Percentiles rank a stretch among this genome's conserved stretches.
Evolutionary conservation across 306 rosid genomes (phyloP).

Genomic region (Quercus wislizeni): DNA sequence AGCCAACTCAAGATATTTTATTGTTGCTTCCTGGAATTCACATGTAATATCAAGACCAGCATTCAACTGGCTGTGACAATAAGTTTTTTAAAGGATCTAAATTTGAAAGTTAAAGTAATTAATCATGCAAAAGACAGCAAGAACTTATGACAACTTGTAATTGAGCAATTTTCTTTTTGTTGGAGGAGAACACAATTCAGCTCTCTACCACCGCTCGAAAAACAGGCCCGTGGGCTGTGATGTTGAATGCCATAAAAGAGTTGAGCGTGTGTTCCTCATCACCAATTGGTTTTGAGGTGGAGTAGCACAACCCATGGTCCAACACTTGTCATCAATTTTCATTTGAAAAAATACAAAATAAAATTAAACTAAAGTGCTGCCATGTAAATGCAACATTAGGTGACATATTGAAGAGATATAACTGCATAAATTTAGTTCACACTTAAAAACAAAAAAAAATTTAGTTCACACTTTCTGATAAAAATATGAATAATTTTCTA

Average conservation of each 20-base stretch:
- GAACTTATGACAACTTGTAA: background rate
- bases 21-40: constrained; percentile 70
- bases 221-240: too few relatives aligned
- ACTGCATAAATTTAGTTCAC: background rate
- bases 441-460: background rate
- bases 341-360: background rate
- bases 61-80: background rate
- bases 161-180: background rate
- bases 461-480: background rate
- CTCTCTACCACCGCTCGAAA: too few relatives aligned
- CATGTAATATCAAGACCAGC: background rate
- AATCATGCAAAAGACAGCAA: background rate
- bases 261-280: too few relatives aligned
- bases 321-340: too few relatives aligned
- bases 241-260: too few relatives aligned
- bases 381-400: background rate
- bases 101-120: background rate
- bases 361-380: background rate
- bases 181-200: too few relatives aligned
- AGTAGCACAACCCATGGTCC: too few relatives aligned
- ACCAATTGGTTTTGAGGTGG: too few relatives aligned
- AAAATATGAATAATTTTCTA: background rate
- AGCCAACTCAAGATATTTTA: constrained; percentile 60
- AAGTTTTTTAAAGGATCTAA: background rate
- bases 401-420: background rate